Evolutionary conservation across 1,284 basidiomycete genomes (phyloP), one percentile per base, ranked within the genome.

Genomic region (Ustilago vetiveriae): DNA sequence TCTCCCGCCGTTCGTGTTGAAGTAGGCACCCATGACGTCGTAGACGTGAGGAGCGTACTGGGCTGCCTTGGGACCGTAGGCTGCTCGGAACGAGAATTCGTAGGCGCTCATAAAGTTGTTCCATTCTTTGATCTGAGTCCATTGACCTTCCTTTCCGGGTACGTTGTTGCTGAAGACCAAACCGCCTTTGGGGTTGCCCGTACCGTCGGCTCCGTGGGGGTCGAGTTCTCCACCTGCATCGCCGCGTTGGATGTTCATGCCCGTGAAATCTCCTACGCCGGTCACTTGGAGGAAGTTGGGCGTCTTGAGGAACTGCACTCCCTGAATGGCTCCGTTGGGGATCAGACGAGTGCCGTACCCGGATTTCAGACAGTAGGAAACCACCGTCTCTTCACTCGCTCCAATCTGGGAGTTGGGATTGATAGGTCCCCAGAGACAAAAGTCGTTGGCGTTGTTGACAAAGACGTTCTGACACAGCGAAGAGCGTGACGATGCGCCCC

Each of bases 261-360:
- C 83, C 6, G 89, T 90, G 52, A 90, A 80, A 73, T 91, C 86
- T 23, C 89, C 89, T 13, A 40, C 24, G 42, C 88, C 89, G 44
- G 87, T 88, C 52, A 90, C 83, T 78, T 90, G 89, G 22, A 90
- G 85, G 75, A 87, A 90, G 80, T 89, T 87, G 27, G 74, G 86
- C 6, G 91, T 87, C 78, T 87, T 84, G 57, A 88, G 84, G 67
- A 88, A 88, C 79, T 90, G 90, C n/a, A 88, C 90, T 49, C 88
- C 88, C 17, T 83, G 85, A 77, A 92, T 87, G 16, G 90, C 84
- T 19, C 89, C 90, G 56, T 88, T 85, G 19, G 91, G 91, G 68
- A 93, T 91, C 60, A 91, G 81, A 39, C 89, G 88, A 5, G 88
- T 88, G 44, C 49, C 65, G 39, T 67, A 63, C 32, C 73, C 72